These are phyloP conservation scores for Pisolithus marmoratus DNA, from an alignment of 768 basidiomycete genomes.

Conservation along the genomic window DNA sequence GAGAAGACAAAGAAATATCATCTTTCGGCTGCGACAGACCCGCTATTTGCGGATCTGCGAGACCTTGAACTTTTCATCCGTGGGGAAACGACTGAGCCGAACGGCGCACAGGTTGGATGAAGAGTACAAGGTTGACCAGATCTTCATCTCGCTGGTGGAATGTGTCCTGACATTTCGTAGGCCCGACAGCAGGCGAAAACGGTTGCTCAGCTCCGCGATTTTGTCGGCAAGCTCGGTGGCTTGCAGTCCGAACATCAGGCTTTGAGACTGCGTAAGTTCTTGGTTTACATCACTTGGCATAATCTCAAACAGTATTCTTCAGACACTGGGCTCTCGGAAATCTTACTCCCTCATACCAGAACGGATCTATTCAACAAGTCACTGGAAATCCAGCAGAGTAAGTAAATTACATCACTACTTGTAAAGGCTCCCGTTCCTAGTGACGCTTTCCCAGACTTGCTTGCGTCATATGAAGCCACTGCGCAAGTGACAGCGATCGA, in stretches of 20 bases:
- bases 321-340: slow-evolving; percentile 96
- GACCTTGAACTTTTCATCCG: slow-evolving; percentile 90
- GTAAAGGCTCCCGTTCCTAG: slow-evolving; percentile 7
- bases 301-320: slow-evolving; percentile 3
- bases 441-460: slow-evolving; percentile 56
- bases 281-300: background rate
- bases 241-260: slow-evolving; percentile 90
- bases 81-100: slow-evolving; percentile 75
- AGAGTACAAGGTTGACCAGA: slow-evolving; percentile 71
- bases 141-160: background rate
- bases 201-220: slow-evolving; percentile 85
- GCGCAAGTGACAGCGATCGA: slow-evolving; percentile 84
- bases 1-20: slow-evolving; percentile 89
- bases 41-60: slow-evolving; percentile 74
- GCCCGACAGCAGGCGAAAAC: slow-evolving; percentile 85
- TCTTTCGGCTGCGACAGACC: slow-evolving; percentile 71
- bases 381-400: slow-evolving; percentile 95
- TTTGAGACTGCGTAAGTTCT: slow-evolving; percentile 71
- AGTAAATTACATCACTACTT: slow-evolving; percentile 14
- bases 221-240: slow-evolving; percentile 92
- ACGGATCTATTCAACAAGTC: slow-evolving; percentile 88
- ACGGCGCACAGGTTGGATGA: slow-evolving; percentile 83
- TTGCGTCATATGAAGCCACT: slow-evolving; percentile 83
- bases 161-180: slow-evolving; percentile 31
- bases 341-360: slow-evolving; percentile 77